Evolutionary conservation across 2,329 filamentous ascomycete genomes (phyloP).

Genomic region (Colletotrichum australisinense): DNA sequence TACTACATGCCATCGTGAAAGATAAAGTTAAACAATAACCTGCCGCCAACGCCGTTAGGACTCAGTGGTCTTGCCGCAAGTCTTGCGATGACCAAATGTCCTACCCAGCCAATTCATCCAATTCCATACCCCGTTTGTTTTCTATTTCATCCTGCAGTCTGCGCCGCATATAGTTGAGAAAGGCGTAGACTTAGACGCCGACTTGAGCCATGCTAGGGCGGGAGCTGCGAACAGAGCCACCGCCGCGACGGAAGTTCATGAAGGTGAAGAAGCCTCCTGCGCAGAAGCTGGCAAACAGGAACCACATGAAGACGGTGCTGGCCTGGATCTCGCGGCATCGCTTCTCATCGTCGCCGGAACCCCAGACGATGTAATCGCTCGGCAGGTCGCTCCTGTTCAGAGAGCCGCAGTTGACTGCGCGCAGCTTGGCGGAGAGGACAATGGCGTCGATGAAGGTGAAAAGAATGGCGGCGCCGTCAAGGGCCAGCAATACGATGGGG

Average conservation of each 20-base stretch:
- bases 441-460: slow-evolving; percentile 79
- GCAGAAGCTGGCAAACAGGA: slow-evolving; percentile 74
- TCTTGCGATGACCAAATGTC: neutral
- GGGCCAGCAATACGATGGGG: slow-evolving; percentile 62
- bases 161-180: neutral
- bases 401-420: slow-evolving; percentile 73
- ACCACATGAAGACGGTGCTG: slow-evolving; percentile 81
- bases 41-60: slow-evolving; percentile 26
- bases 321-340: slow-evolving; percentile 83
- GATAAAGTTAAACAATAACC: slow-evolving; percentile 19
- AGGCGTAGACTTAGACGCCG: slow-evolving; percentile 50
- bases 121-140: neutral
- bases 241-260: slow-evolving; percentile 62
- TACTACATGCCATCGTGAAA: slow-evolving; percentile 29
- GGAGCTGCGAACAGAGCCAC: slow-evolving; percentile 54
- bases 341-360: slow-evolving; percentile 68
- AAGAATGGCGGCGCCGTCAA: slow-evolving; percentile 70
- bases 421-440: slow-evolving; percentile 76
- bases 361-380: slow-evolving; percentile 70
- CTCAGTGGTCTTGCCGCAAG: neutral
- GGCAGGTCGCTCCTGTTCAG: slow-evolving; percentile 45
- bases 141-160: neutral
- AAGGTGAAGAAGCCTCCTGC: slow-evolving; percentile 67
- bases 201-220: slow-evolving; percentile 69
- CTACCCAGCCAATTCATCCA: neutral